Conservation (phyloP, 2,329 filamentous ascomycete genomes). For the Phialocephala sp. region DNA sequence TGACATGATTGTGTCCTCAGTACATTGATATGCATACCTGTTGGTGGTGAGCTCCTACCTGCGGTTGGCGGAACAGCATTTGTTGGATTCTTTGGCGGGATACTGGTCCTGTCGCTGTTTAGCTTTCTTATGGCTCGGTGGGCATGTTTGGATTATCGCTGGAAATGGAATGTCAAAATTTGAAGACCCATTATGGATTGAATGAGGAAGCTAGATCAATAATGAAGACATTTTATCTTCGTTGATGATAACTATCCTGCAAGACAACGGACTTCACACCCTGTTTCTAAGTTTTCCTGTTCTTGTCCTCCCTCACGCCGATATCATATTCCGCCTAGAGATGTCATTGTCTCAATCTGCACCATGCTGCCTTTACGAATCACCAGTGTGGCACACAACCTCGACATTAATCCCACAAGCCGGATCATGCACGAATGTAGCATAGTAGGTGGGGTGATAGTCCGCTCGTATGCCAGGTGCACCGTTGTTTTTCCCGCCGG, state of each 20-base stretch:
- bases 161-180: constrained; percentile 40
- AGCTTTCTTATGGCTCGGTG: constrained; percentile 40
- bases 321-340: too few relatives aligned
- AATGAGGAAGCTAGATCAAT: too few relatives aligned
- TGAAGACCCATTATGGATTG: constrained; percentile 10
- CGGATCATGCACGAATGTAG: constrained; percentile 29
- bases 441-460: constrained; percentile 30
- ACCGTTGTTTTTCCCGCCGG: constrained; percentile 29
- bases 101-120: constrained; percentile 33
- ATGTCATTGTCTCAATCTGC: not conserved
- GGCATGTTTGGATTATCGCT: constrained; percentile 40
- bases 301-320: not conserved
- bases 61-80: constrained; percentile 33
- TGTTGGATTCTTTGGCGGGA: constrained; percentile 38
- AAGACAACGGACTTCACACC: too few relatives aligned
- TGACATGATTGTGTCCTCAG: constrained; percentile 20
- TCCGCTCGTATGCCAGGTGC: constrained; percentile 24
- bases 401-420: constrained; percentile 29
- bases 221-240: too few relatives aligned
- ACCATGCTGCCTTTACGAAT: not conserved
- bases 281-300: not conserved
- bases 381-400: constrained; percentile 24
- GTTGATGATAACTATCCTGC: too few relatives aligned
- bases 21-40: constrained; percentile 38
- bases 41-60: constrained; percentile 37